Evolutionary conservation across 176 grass and related monocot genomes (phyloP), one percentile per base, ranked within the genome.

Genomic region (Triticum turgidum): DNA sequence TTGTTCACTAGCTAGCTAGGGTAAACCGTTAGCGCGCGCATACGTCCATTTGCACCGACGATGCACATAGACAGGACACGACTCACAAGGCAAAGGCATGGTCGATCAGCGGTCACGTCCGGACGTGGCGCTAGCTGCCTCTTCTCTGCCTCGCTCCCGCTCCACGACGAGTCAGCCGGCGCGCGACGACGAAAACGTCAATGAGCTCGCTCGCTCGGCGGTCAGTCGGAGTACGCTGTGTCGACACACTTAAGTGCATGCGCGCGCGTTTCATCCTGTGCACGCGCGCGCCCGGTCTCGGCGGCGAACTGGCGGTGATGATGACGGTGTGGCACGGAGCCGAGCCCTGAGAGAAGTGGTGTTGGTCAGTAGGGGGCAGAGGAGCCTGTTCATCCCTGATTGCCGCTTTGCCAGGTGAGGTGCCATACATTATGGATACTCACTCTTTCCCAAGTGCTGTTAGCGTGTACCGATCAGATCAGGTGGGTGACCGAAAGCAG

Each of bases 351-450:
- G 44, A 29, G 84, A 58, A 65, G n/a, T 29, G 47, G 74, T 69
- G 84, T 11, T 86, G 74, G 84, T 69, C 77, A 69, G 74, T 30
- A 78, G 62, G 83, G 35, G 44, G 44, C 83, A 68, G 44, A 9
- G 44, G 44, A 14, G n/a, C 1, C 73, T 68, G 74, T 85, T 77
- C 61, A 66, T 11, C 30, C 1, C 21, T 39, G 6, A 69, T 85
- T 29, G 33, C 62, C 29, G 51, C 51, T 18, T 54, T 54, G 51
- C 51, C 51, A 18, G 51, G 5, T 54, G 51, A 73, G 70, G 20
- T 21, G 68, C 59, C 56, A 22, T 66, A 32, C 33, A 73, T 71
- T 71, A 39, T 39, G 13, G 6, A 1, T 2, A 2, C 18, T 17
- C 14, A 1, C 27, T 11, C 44, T 56, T 54, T n/a, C 5, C 7